Base-by-base conservation (phyloP, 2,329 filamentous ascomycete genomes). In the Colletotrichum sp. region DNA sequence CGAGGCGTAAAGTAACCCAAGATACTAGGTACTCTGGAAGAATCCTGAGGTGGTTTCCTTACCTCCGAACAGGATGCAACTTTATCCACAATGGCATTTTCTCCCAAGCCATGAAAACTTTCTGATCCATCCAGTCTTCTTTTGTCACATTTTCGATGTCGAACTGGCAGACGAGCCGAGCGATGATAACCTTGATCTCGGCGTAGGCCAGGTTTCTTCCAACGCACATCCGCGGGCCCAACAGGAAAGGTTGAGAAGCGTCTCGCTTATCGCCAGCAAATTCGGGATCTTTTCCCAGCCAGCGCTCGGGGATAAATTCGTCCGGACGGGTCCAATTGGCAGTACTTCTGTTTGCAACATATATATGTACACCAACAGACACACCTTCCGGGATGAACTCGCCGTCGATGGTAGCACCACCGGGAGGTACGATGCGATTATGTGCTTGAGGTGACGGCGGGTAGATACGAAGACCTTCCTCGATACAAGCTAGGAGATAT, bases 271-370 rank as follows among this genome's bases (percentile, higher is more conserved):
- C 62, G 4, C 34, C n/a, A 4, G 18, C 68, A 26, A 66, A 66
- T 24, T 32, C 21, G 6, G 32, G 7, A 7, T 74, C 52, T 13
- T 64, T n/a, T 2, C 55, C 52, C n/a, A 70, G 16, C 62, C 87
- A 90, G 0, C 89, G 84, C 78, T 91, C 88, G 0, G 90, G 90
- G 3, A 82, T 82, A 77, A 86, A 92, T 0, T 79, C 79, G n/a
- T 85, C 80, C 0, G 89, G 85, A 1, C 88, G 83, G 6, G 81
- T 82, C 79, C 89, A 91, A 77, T 88, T 71, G 4, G 15, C 15
- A 12, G 63, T n/a, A 5, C 32, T 44, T 18, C 59, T 26, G 55
- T 30, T 49, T 12, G 63, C 52, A 5, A 62, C 72, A n/a, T 62
- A 68, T n/a, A 57, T 52, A 2, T 30, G 55, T 8, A 77, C 21